phyloP scores from a whole-genome alignment of 352 stramenopile species.

The Phytopythium cucurbitacearum region DNA sequence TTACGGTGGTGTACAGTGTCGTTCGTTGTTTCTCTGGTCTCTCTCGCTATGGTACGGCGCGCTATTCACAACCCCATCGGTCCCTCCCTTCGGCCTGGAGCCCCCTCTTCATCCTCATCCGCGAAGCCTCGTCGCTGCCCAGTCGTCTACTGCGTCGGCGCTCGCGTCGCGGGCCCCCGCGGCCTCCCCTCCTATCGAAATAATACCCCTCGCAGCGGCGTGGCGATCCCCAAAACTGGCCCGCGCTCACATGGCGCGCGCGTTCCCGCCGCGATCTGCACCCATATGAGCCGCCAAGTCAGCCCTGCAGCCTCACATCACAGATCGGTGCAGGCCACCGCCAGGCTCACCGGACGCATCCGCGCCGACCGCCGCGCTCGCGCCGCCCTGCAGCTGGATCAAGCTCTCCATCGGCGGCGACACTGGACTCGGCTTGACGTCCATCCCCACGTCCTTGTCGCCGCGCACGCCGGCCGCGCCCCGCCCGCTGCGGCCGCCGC shows the following conservation, averaged over 20 bases:
- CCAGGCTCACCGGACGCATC: conserved; percentile 3
- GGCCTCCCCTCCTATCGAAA: too few relatives aligned
- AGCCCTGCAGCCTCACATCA: too few relatives aligned
- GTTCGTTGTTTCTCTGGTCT: conserved; percentile 4
- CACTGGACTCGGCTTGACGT: conserved; percentile 18
- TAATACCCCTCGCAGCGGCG: too few relatives aligned
- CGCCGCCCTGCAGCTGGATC: conserved; percentile 20
- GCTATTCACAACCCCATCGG: conserved; percentile 33
- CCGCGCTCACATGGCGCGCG: too few relatives aligned
- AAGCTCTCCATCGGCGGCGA: conserved; percentile 31
- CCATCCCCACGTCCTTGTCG: conserved; percentile 26
- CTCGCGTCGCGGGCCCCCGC: too few relatives aligned
- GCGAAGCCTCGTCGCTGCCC: background rate
- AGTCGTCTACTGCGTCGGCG: too few relatives aligned
- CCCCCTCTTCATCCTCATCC: conserved; percentile 5
- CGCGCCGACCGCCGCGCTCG: conserved; percentile 3
- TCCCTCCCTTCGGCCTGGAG: conserved; percentile 4
- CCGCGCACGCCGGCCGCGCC: conserved; percentile 2
- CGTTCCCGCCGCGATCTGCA: too few relatives aligned
- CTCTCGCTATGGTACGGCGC: conserved; percentile 41
- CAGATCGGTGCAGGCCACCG: background rate
- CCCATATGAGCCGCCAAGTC: too few relatives aligned
- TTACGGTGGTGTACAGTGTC: background rate
- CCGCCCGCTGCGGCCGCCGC: conserved; percentile 9
- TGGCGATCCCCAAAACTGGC: too few relatives aligned